Conservation (phyloP, 139 green algal species). For the Auxenochlorella protothecoides region DNA sequence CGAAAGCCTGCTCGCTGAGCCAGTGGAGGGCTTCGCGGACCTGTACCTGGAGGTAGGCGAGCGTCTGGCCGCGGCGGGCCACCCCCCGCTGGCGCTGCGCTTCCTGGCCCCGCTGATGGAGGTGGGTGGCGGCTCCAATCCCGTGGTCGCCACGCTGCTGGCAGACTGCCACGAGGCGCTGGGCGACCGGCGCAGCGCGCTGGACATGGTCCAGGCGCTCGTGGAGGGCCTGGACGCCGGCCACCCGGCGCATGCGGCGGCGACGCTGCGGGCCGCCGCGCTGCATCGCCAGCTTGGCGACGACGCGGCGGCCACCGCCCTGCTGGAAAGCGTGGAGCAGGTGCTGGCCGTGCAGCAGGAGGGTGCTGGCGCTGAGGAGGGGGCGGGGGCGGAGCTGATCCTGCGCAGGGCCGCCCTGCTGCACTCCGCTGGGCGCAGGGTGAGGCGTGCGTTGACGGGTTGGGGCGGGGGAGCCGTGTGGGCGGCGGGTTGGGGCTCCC, state of each 20-base stretch:
- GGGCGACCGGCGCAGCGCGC: constrained; percentile 4
- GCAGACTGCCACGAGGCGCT: constrained; percentile 32
- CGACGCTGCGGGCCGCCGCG: constrained; percentile 67
- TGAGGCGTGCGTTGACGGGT: too few species aligned
- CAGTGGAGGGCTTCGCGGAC: constrained; percentile 41
- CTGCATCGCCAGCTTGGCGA: constrained; percentile 76
- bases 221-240: constrained; percentile 6
- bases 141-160: constrained; percentile 42
- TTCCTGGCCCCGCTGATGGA: constrained; percentile 33
- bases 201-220: constrained; percentile 24
- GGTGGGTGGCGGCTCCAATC: constrained; percentile 8
- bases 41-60: constrained; percentile 50
- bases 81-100: constrained; percentile 23
- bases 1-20: constrained; percentile 3
- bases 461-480: too few species aligned
- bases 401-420: too few species aligned
- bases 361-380: too few species aligned
- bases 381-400: too few species aligned
- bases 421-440: too few species aligned
- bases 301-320: constrained; percentile 25
- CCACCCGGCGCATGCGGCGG: constrained; percentile 37
- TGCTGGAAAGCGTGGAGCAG: too few species aligned
- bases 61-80: constrained; percentile 29
- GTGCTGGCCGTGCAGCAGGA: too few species aligned
- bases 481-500: too few species aligned